A percentile compares a stretch with the other conserved stretches of the same genome.
Evolutionary conservation across 495 filamentous ascomycete genomes (phyloP).

Genomic region (Darksidea phi): DNA sequence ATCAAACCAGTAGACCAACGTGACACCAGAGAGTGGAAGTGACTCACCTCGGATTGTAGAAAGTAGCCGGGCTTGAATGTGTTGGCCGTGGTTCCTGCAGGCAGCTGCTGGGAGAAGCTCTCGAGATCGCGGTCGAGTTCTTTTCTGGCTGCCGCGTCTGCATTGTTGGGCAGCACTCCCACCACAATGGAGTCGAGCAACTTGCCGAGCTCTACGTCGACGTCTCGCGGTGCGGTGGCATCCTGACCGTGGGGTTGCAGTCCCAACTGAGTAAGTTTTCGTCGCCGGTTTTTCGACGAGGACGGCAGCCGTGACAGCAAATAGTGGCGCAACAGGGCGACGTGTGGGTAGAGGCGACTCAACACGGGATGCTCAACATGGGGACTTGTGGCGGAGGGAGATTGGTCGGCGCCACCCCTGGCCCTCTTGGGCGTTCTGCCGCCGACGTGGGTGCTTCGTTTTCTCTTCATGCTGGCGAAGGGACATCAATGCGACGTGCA

Average conservation of each 20-base stretch:
- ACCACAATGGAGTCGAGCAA: constrained; percentile 71
- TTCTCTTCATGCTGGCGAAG: constrained; percentile 34
- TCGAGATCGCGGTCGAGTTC: constrained; percentile 57
- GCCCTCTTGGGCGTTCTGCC: constrained; percentile 20
- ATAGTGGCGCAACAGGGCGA: constrained; percentile 71
- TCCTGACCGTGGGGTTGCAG: constrained; percentile 12
- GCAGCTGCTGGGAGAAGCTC: constrained; percentile 64
- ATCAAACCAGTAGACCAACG: too few species aligned
- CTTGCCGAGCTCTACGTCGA: constrained; percentile 49
- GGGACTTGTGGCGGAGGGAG: constrained; percentile 32
- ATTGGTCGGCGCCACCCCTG: constrained; percentile 30
- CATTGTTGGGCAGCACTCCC: constrained; percentile 46
- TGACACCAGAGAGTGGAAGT: too few species aligned
- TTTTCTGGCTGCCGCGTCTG: constrained; percentile 17
- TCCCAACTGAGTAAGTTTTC: constrained; percentile 46
- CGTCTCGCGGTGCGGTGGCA: constrained; percentile 37
- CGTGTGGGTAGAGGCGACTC: constrained; percentile 66
- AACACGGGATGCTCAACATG: constrained; percentile 63
- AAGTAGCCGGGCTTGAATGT: constrained; percentile 45
- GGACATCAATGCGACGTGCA: constrained; percentile 20
- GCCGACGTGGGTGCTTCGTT: constrained; percentile 25
- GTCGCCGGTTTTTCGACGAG: constrained; percentile 54
- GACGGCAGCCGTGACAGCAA: constrained; percentile 55
- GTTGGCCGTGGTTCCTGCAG: constrained; percentile 44
- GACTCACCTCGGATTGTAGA: constrained; percentile 47